These are phyloP conservation scores for Aspergillus nidulans DNA, from an alignment of 495 filamentous ascomycete species.

Conservation along the genomic window DNA sequence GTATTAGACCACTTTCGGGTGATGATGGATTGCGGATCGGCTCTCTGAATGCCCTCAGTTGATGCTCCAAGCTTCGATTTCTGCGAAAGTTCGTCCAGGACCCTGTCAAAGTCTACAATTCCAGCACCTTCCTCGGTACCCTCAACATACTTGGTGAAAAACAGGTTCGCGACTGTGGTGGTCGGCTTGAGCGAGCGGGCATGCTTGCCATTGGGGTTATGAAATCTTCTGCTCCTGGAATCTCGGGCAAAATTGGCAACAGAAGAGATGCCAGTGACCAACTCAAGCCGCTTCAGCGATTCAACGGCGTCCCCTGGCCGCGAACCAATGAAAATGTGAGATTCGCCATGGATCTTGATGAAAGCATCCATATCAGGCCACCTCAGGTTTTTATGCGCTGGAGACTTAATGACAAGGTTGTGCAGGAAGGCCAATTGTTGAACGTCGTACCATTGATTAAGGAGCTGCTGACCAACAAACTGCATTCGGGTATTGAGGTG, in stretches of 20 bases:
- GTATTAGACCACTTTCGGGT: conserved; percentile 21
- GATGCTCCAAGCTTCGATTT: conserved; percentile 11
- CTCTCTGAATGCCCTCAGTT: conserved; percentile 8
- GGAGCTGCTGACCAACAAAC: conserved; percentile 22
- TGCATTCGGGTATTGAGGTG: conserved; percentile 25
- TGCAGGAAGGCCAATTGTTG: conserved; percentile 27
- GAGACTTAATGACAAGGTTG: conserved; percentile 20
- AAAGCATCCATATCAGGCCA: conserved; percentile 36
- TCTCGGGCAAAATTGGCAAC: conserved; percentile 25
- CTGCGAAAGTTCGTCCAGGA: conserved; percentile 25
- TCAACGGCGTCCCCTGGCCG: conserved; percentile 24
- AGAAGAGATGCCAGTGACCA: conserved; percentile 26
- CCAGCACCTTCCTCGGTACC: conserved; percentile 14
- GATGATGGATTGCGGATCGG: conserved; percentile 17
- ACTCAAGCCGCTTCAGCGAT: conserved; percentile 26
- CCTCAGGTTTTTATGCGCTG: conserved; percentile 18
- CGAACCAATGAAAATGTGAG: conserved; percentile 28
- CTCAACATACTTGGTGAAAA: conserved; percentile 18
- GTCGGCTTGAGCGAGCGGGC: conserved; percentile 19
- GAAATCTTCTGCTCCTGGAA: conserved; percentile 18
- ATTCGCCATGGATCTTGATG: conserved; percentile 30
- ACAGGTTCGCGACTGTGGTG: conserved; percentile 23
- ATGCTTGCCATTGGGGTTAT: conserved; percentile 24
- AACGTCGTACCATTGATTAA: conserved; percentile 29
- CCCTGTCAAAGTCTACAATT: conserved; percentile 19